A percentile compares a stretch with the other conserved stretches of the same genome.
phyloP scores from a whole-genome alignment of 306 rosid genomes.

The Prunus armeniaca region DNA sequence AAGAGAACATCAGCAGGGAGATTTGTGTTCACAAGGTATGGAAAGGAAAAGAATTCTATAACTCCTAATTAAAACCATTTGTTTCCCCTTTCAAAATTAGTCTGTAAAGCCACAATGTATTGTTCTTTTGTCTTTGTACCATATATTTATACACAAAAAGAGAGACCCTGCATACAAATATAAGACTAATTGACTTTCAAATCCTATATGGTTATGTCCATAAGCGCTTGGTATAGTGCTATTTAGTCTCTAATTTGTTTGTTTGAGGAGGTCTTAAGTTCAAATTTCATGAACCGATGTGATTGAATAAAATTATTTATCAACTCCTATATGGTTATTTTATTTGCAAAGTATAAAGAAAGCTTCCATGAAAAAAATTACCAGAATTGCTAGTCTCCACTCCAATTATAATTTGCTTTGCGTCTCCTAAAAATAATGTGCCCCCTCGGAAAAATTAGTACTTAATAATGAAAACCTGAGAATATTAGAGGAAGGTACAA shows the following conservation, averaged over 20 bases:
- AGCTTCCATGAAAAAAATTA: too few species aligned
- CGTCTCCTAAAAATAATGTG: background rate
- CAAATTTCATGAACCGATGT: background rate
- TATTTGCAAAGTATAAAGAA: background rate
- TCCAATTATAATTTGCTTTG: background rate
- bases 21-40: slow-evolving; percentile 34
- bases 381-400: background rate
- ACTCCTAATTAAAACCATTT: slow-evolving; percentile 25
- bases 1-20: slow-evolving; percentile 45
- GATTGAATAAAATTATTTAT: background rate
- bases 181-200: background rate
- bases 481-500: background rate
- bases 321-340: background rate
- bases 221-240: background rate
- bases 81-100: background rate
- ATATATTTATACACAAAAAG: background rate
- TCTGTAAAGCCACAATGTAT: background rate
- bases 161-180: background rate
- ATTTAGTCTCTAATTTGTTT: background rate
- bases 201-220: background rate
- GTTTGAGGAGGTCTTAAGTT: background rate
- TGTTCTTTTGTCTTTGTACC: slow-evolving; percentile 6
- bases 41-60: slow-evolving; percentile 31
- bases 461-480: background rate
- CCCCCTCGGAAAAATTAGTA: background rate